Percentiles rank a stretch among this genome's conserved stretches.
Evolutionary conservation across 192 early-diverging fungal genomes (phyloP).

Genomic region (Cetraspora pellucida): DNA sequence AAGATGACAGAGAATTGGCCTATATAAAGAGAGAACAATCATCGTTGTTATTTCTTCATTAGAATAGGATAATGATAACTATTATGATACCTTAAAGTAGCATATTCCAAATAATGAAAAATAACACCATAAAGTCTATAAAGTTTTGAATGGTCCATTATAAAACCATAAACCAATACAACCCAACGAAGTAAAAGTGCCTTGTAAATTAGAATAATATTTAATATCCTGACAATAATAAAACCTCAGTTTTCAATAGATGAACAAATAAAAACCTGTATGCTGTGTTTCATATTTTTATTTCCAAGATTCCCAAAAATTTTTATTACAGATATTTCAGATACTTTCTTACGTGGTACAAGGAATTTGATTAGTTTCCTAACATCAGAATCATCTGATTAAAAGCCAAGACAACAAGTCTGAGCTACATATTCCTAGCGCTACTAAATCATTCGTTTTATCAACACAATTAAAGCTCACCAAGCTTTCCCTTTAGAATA

Average conservation of each 20-base stretch:
- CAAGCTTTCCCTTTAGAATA: conserved; percentile 39
- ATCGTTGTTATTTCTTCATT: not conserved
- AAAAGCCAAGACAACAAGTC: not conserved
- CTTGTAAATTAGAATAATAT: conserved; percentile 29
- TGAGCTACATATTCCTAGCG: not conserved
- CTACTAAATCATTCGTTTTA: not conserved
- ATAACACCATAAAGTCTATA: conserved; percentile 52
- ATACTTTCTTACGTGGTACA: conserved; percentile 41
- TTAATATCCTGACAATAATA: not conserved
- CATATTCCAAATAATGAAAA: conserved; percentile 53
- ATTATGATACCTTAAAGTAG: conserved; percentile 44
- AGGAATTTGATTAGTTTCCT: conserved; percentile 45
- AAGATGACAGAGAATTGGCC: conserved; percentile 50
- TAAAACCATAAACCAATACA: conserved; percentile 48
- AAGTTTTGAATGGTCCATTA: conserved; percentile 49
- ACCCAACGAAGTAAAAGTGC: conserved; percentile 50
- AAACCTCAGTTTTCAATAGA: not conserved
- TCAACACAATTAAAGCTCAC: conserved; percentile 23
- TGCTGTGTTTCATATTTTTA: conserved; percentile 26
- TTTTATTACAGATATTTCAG: conserved; percentile 38
- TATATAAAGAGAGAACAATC: conserved; percentile 9
- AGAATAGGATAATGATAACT: not conserved
- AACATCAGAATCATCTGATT: conserved; percentile 40
- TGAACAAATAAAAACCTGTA: conserved; percentile 30
- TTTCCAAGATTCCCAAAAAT: conserved; percentile 41